These are phyloP conservation scores for Salvia splendens DNA, from an alignment of 257 asterid genomes.

Conservation along the genomic window DNA sequence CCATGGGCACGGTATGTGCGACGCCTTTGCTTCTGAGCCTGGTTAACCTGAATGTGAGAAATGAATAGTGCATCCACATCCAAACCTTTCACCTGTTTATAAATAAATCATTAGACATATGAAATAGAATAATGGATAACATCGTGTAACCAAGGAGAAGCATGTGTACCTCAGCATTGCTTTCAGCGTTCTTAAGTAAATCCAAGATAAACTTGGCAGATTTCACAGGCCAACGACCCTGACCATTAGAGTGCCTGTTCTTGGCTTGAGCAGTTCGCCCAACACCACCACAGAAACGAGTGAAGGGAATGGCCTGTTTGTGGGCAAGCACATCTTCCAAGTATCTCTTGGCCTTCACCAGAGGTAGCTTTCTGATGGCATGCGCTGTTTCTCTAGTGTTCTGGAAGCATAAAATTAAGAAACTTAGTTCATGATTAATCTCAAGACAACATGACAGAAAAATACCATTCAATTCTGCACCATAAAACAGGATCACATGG, in stretches of 20 bases:
- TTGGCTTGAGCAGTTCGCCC: slow-evolving; percentile 95
- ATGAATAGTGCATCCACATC: slow-evolving; percentile 74
- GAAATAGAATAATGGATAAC: background rate
- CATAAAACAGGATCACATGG: too few species aligned
- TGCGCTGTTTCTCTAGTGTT: slow-evolving; percentile 92
- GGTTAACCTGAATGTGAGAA: slow-evolving; percentile 75
- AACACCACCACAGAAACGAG: slow-evolving; percentile 80
- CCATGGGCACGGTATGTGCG: slow-evolving; percentile 83
- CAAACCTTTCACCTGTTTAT: slow-evolving; percentile 63
- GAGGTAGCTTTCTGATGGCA: slow-evolving; percentile 70
- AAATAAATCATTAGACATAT: background rate
- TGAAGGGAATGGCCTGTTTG: slow-evolving; percentile 89
- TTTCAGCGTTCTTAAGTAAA: slow-evolving; percentile 79
- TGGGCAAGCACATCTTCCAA: slow-evolving; percentile 86
- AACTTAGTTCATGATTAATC: background rate
- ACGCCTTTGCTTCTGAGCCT: slow-evolving; percentile 75
- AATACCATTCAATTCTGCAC: too few species aligned
- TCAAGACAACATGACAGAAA: too few species aligned
- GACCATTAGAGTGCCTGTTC: slow-evolving; percentile 85
- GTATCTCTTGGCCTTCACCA: slow-evolving; percentile 84
- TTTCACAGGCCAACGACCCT: slow-evolving; percentile 89
- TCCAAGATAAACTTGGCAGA: slow-evolving; percentile 75
- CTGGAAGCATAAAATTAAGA: slow-evolving; percentile 34
- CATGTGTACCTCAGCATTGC: slow-evolving; percentile 75
- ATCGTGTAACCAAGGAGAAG: background rate